These are phyloP conservation scores for Pyrenula massariospora DNA, from an alignment of 495 filamentous ascomycete species.

Conservation along the genomic window DNA sequence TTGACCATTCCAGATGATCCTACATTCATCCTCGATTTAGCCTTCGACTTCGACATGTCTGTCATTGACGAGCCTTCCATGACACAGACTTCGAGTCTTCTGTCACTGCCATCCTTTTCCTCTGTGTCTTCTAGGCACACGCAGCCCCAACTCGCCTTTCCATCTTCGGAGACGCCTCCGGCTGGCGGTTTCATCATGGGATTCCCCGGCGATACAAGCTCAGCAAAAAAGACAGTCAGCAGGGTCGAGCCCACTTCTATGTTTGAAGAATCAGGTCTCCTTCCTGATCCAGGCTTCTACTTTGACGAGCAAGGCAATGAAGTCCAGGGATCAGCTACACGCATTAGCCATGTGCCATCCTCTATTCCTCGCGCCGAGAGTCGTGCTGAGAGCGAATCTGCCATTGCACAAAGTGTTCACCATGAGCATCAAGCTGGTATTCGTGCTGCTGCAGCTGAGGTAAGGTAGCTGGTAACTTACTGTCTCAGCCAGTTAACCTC, in stretches of 20 bases:
- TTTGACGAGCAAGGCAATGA: constrained; percentile 57
- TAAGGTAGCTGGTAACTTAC: constrained; percentile 13
- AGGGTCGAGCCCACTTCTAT: constrained; percentile 2
- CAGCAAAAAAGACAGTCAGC: not conserved
- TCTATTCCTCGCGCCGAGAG: constrained; percentile 1
- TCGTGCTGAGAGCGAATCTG: constrained; percentile 26
- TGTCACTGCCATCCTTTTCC: constrained; percentile 19
- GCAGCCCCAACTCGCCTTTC: constrained; percentile 9
- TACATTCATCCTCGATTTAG: constrained; percentile 63
- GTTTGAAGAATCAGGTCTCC: constrained; percentile 35
- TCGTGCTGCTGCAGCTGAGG: constrained; percentile 7
- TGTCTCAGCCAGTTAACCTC: constrained; percentile 12
- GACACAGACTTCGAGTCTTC: constrained; percentile 14
- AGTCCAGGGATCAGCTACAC: constrained; percentile 13
- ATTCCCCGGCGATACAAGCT: not conserved
- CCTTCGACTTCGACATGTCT: constrained; percentile 43
- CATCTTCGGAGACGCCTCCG: not conserved
- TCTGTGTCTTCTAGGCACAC: constrained; percentile 17
- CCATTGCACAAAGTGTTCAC: constrained; percentile 21
- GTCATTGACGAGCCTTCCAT: constrained; percentile 12
- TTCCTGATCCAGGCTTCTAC: constrained; percentile 52
- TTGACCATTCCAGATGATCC: constrained; percentile 77
- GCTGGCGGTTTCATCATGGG: not conserved
- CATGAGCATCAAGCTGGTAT: constrained; percentile 25
- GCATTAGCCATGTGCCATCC: not conserved